Base-by-base conservation (phyloP, 2,329 filamentous ascomycete genomes). In the Alternaria dauci region DNA sequence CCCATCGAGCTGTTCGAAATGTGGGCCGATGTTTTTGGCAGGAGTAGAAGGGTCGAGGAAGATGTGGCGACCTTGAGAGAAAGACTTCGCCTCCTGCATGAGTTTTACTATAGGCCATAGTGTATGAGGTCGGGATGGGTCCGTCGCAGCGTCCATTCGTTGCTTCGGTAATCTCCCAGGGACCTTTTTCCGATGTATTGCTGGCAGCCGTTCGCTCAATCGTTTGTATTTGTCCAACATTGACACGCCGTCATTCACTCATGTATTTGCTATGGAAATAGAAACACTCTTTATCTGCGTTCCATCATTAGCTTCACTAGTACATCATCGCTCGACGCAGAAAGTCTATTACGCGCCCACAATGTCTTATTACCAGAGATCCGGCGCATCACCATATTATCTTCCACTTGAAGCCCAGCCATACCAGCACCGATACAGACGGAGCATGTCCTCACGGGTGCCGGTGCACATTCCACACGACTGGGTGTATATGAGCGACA, bases 401-500 rank as follows among this genome's bases (percentile, higher is more conserved):
- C 34, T 34, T 28, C 34, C 41, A 1, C 57, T 42, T 39, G 44
- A 59, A 4, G 23, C 16, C 7, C 36, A 30, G 11, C 20, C 53
- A 1, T 47, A 39, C 47, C 41, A 25, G 16, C 42, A 41, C 7
- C 58, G n/a, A n/a, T 46, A 39, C 38, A 36, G 23, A 14, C 46
- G 26, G 32, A 44, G 52, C 32, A n/a, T 8, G 6, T 36, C 32
- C 12, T 42, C 50, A 14, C 16, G 54, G 5, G 32, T 12, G 4
- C 14, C 30, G 1, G 25, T 8, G 8, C 25, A 44, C 7, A 25
- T 23, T 8, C 16, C 23, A 1, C 42, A 41, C 8, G 50, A 61
- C 23, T 63, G 58, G 61, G 28, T 54, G 26, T 58, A 44, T n/a
- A 43, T 61, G 41, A 44, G 20, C 30, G 41, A 48, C 9, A 47